Base-by-base conservation (phyloP, 495 filamentous ascomycete genomes). In the Beverwykella pulmonaria region DNA sequence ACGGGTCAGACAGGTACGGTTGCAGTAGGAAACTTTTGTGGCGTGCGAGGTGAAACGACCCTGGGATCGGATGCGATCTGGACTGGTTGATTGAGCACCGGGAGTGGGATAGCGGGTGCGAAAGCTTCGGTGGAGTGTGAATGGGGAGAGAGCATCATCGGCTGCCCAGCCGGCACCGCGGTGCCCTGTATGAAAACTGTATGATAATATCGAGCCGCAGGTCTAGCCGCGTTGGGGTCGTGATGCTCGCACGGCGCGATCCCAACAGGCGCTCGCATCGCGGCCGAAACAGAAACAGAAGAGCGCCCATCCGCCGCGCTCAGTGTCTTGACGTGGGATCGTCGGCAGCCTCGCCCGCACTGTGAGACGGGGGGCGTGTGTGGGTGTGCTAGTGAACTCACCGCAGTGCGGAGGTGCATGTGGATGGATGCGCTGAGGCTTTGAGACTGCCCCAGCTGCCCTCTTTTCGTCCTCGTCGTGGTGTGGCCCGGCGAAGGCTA, bases 1-100 rank as follows among this genome's bases (percentile, higher is more conserved):
- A 25, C 15, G 29, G 7, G 53, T 57, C 53, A 36, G 26, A 57
- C 53, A 57, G 32, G 53, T 22, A 57, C 53, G 27, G 53, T 57
- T 57, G 53, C 53, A 57, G 53, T 3, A 25, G 27, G 20, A 34
- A 48, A 14, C 7, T 26, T 50, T 27, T 41, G 12, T 20, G 41
- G 41, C 12, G 34, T 39, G 32, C 32, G 56, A 59, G 56, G 12
- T 34, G 56, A 59, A 59, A 59, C 56, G n/a, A 19, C 14, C 19
- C 14, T 23, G 22, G 14, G 15, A 50, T 23, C 22, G 47, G 47
- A n/a, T 17, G 8, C 8, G 19, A 19, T 50, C 19, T 50, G 47
- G n/a, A n/a, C n/a, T n/a, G n/a, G n/a, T n/a, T n/a, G n/a, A n/a
- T n/a, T n/a, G n/a, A n/a, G n/a, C n/a, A n/a, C n/a, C n/a, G n/a